These are phyloP conservation scores for Candida pseudoviswanathii DNA, from an alignment of 1,139 yeast species.

Conservation along the genomic window DNA sequence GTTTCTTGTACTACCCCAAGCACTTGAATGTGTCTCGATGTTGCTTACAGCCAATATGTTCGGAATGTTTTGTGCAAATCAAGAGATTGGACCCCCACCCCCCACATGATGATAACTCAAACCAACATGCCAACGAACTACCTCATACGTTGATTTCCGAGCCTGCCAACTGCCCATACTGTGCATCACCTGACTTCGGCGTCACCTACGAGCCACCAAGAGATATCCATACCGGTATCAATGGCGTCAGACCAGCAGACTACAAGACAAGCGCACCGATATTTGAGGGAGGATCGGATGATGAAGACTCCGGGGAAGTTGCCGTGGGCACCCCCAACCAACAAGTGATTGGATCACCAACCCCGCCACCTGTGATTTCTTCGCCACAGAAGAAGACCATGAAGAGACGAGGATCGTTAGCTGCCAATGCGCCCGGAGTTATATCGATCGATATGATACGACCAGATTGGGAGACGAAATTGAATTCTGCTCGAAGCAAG, in stretches of 20 bases:
- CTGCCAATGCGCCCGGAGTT: constrained; percentile 65
- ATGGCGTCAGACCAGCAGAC: constrained; percentile 45
- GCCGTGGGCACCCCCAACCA: constrained; percentile 3
- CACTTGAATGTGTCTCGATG: constrained; percentile 83
- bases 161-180: constrained; percentile 90
- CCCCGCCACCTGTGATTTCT: constrained; percentile 10
- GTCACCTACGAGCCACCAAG: constrained; percentile 73
- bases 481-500: constrained; percentile 70
- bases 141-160: constrained; percentile 78
- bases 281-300: constrained; percentile 11
- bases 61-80: constrained; percentile 96
- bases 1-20: constrained; percentile 83
- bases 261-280: constrained; percentile 19
- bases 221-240: constrained; percentile 55
- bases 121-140: constrained; percentile 27
- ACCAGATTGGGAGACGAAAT: constrained; percentile 88
- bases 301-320: constrained; percentile 6
- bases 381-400: constrained; percentile 4
- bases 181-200: constrained; percentile 87
- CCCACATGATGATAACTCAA: constrained; percentile 65
- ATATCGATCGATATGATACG: constrained; percentile 79
- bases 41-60: constrained; percentile 90
- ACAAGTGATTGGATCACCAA: constrained; percentile 12
- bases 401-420: constrained; percentile 46
- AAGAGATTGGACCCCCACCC: constrained; percentile 94